Percentiles rank a stretch among this genome's conserved stretches.
These are phyloP conservation scores for Nicotiana otophora DNA, from an alignment of 257 asterid genomes.

Conservation along the genomic window DNA sequence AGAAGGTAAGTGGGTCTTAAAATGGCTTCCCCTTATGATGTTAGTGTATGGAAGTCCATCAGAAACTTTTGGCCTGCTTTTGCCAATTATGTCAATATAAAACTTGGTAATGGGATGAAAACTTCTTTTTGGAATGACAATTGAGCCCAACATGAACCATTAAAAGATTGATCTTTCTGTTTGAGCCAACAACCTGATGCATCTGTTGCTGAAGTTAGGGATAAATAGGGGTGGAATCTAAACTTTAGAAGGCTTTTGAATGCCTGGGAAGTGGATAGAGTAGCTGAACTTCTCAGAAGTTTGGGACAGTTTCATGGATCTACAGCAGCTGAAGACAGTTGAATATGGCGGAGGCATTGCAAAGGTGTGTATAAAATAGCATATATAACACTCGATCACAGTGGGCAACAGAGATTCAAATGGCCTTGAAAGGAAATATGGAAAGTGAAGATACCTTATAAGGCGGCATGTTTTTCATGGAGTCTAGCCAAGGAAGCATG, in stretches of 20 bases:
- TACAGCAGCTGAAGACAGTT: not conserved
- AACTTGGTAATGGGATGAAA: not conserved
- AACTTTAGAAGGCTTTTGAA: not conserved
- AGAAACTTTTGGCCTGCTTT: not conserved
- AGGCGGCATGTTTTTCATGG: not conserved
- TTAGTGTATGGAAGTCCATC: not conserved
- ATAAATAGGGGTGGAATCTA: not conserved
- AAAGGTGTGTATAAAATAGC: not conserved
- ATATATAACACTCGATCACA: not conserved
- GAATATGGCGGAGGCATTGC: not conserved
- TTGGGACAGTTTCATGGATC: not conserved
- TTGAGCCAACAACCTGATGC: not conserved
- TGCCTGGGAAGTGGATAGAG: not conserved
- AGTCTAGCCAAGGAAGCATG: not conserved
- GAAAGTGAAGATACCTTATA: not conserved
- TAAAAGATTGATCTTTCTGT: not conserved
- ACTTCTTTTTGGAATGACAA: not conserved
- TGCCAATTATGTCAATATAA: not conserved
- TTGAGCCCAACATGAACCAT: not conserved
- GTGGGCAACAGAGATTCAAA: not conserved
- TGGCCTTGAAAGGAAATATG: not conserved
- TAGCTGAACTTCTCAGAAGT: not conserved
- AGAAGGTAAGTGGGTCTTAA: not conserved
- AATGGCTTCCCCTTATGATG: not conserved
- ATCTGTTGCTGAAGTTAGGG: not conserved